Evolutionary conservation across 2,329 filamentous ascomycete genomes (phyloP), one percentile per base, ranked within the genome.

Genomic region (Neofusicoccum sp.): DNA sequence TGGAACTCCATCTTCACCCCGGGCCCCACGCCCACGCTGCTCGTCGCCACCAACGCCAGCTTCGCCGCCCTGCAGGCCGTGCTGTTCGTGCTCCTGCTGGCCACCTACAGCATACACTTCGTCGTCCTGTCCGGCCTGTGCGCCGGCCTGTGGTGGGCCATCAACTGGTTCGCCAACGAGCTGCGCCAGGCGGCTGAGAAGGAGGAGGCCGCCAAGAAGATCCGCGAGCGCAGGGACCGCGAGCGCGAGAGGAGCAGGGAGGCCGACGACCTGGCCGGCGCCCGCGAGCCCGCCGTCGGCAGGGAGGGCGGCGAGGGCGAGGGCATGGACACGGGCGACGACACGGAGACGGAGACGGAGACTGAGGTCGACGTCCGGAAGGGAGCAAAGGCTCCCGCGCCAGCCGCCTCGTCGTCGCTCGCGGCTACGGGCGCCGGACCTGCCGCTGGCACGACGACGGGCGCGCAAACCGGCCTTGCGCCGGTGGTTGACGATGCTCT

Each of bases 1-100:
- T 96, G 92, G 90, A 86, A 90, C 74, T 96, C 92, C 73, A 88
- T 98, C 82, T 97, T 98, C 84, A 95, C 90, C 4, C 91, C 94
- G 0, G 95, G 95, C 63, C 87, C 94, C 50, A 97, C 93, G 0
- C 92, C 92, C 12, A 91, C 91, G 52, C 87, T 99, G 67, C 85
- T 98, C 63, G 80, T 93, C 73, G 95, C 95, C 65, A 96, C 95
- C 64, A 98, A 99, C 79, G 87, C 84, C 74, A 89, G 91, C 65
- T 99, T 99, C 76, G 93, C 88, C 67, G 86, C 87, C 45, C 88
- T 99, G 16, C 95, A 98, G 77, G 65, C 90, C 66, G 83, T 96
- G 45, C 88, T 98, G 68, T 78, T 92, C 67, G 77, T 79, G 61
- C 89, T 99, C 66, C 85, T 98, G 59, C 65, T 92, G 68, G 89